Conservation (phyloP, 108 stramenopile species). For the Discostella pseudostelligera region DNA sequence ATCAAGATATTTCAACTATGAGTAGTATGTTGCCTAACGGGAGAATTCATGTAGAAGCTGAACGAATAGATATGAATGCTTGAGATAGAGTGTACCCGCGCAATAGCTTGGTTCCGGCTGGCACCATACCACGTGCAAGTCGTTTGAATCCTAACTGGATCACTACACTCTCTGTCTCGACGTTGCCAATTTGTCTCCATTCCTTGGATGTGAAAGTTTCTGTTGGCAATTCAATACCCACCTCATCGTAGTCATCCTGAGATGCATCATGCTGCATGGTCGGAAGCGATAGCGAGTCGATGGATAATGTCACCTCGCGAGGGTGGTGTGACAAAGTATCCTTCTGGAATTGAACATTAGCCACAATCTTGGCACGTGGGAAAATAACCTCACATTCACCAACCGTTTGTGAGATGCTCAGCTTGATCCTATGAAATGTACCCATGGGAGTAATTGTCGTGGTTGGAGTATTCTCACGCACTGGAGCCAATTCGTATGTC, state of each 20-base stretch:
- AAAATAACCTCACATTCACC: constrained; percentile 27
- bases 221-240: constrained; percentile 16
- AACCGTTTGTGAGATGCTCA: constrained; percentile 4
- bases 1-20: no score
- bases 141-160: constrained; percentile 34
- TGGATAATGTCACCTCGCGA: constrained; percentile 6
- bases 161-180: constrained; percentile 14
- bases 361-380: constrained; percentile 20
- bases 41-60: not conserved
- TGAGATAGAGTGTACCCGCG: constrained; percentile 24
- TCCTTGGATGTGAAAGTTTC: constrained; percentile 23
- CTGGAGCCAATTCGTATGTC: constrained; percentile 18
- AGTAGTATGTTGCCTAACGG: not conserved
- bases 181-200: constrained; percentile 34
- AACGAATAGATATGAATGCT: constrained; percentile 22
- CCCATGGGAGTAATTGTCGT: constrained; percentile 29
- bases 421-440: constrained; percentile 20
- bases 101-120: constrained; percentile 19
- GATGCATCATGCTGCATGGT: constrained; percentile 6
- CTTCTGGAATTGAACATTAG: constrained; percentile 15
- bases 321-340: not conserved
- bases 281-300: constrained; percentile 20
- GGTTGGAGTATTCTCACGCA: not conserved
- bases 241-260: constrained; percentile 24
- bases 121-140: constrained; percentile 21